Evolutionary conservation across 148 eudicot species (phyloP).

Genomic region (Suaeda aralocaspica): DNA sequence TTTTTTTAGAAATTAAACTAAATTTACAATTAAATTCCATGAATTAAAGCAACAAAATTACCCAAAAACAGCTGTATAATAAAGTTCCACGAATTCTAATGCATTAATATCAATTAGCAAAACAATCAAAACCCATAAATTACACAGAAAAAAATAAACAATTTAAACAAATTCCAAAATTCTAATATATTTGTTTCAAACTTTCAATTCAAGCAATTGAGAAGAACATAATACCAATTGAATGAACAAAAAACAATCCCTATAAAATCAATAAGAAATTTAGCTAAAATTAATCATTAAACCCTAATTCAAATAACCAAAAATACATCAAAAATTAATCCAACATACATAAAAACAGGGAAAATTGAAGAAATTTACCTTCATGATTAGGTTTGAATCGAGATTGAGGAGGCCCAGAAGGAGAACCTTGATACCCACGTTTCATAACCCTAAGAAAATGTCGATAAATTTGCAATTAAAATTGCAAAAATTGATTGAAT

Average conservation of each 20-base stretch:
- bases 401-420: slow-evolving; percentile 80
- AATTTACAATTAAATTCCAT: too few relatives aligned
- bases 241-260: background rate
- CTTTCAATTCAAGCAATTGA: too few relatives aligned
- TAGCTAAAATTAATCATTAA: background rate
- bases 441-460: slow-evolving; percentile 47
- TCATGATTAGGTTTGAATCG: slow-evolving; percentile 64
- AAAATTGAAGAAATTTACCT: slow-evolving; percentile 40
- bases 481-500: background rate
- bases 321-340: background rate
- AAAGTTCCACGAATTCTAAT: too few relatives aligned
- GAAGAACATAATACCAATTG: too few relatives aligned
- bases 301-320: background rate
- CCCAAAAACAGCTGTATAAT: too few relatives aligned
- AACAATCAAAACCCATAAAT: too few relatives aligned
- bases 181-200: too few relatives aligned
- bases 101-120: too few relatives aligned
- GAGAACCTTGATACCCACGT: slow-evolving; percentile 70
- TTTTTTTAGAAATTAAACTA: background rate
- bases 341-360: background rate
- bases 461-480: background rate
- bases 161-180: too few relatives aligned
- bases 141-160: background rate
- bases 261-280: background rate
- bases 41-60: too few relatives aligned